Base-by-base conservation (phyloP, 768 basidiomycete species). In the Collybia sordida region DNA sequence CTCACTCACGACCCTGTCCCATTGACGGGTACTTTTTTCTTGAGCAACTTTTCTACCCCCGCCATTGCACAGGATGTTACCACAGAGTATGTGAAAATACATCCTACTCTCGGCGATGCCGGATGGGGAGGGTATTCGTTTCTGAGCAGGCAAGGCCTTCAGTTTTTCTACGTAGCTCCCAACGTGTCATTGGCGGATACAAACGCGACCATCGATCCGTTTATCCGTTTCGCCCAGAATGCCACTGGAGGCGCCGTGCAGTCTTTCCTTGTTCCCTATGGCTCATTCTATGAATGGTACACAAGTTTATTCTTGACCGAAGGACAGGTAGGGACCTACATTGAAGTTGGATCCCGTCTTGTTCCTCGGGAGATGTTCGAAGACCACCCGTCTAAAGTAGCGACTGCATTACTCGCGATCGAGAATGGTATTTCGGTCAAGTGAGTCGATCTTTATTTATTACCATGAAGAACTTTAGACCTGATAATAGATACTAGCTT, bases 331-430 rank as follows among this genome's bases (percentile, higher is more conserved):
- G 69, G 69, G 3, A 37, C 1, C 4, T 61, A 57, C 39, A 17
- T 54, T 1, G 66, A 74, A 52, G 17, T 72, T 3, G 61, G 63
- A 0, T 68, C 70, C 1, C 65, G 75, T 7, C 56, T 75, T 2
- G 45, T 74, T 15, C 61, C 72, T 1, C 51, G 62, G 9, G 64
- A 68, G 0, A 50, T 65, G 4, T 49, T 68, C 0, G 43, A 60
- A 15, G 47, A 53, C 7, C 51, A 64, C 23, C 58, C 58, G 2
- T 63, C 58, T 3, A 58, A 63, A 23, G 54, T 68, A 5, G 65
- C 65, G 0, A 47, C 64, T 8, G 37, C 56, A 8, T 48, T 63
- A n/a, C 43, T 68, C n/a, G 50, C 57, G 5, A 42, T 65, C 11
- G 46, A 56, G 15, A 50, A 46, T 23, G 55, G 50, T 18, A 48